A percentile compares a stretch with the other conserved stretches of the same genome.
These are phyloP conservation scores for Xylariaceae sp. DNA, from an alignment of 2,329 filamentous ascomycete genomes.

Conservation along the genomic window DNA sequence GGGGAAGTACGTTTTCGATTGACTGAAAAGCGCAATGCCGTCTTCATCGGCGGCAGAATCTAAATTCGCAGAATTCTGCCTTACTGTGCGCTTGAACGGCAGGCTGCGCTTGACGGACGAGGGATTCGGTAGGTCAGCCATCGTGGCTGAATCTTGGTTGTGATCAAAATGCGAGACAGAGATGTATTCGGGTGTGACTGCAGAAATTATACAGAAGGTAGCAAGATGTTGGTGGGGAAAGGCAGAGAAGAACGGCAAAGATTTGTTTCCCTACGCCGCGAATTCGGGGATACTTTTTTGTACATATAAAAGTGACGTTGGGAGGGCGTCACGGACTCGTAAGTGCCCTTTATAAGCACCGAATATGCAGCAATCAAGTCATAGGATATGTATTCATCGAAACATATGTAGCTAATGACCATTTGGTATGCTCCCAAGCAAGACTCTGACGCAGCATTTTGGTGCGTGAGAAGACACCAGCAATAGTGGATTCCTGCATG, in stretches of 20 bases:
- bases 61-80: conserved; percentile 31
- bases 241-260: neutral
- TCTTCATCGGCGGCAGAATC: conserved; percentile 34
- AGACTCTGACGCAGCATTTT: too few species aligned
- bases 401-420: neutral
- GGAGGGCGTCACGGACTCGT: neutral
- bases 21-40: conserved; percentile 45
- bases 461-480: too few species aligned
- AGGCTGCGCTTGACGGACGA: conserved; percentile 36
- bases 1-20: conserved; percentile 46
- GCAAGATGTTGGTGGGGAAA: neutral
- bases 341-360: neutral
- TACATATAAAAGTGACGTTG: neutral
- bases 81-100: conserved; percentile 46
- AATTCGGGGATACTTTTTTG: too few species aligned
- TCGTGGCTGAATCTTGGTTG: conserved; percentile 17
- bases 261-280: neutral
- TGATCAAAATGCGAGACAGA: neutral
- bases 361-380: neutral
- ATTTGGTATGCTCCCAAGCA: too few species aligned
- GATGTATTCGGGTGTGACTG: neutral
- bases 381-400: neutral
- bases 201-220: neutral
- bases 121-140: conserved; percentile 32
- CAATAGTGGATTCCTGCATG: too few species aligned